Evolutionary conservation across 106 monocot species (phyloP).

Genomic region (Iris macrosiphon): DNA sequence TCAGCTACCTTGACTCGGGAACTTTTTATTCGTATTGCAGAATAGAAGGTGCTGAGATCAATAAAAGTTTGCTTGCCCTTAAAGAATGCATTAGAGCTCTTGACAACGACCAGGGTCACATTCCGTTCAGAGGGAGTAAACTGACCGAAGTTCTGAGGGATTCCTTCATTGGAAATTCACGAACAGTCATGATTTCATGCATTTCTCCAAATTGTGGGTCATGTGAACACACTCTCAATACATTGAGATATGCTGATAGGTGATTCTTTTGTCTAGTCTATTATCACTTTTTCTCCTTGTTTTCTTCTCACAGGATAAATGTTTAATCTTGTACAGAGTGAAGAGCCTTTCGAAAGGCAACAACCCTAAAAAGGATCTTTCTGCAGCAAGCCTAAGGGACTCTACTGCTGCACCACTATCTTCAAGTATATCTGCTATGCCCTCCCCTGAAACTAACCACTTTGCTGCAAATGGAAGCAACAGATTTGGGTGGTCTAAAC

Average conservation of each 20-base stretch:
- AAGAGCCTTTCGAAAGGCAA: slow-evolving; percentile 89
- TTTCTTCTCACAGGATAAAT: no score
- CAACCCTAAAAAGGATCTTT: slow-evolving; percentile 68
- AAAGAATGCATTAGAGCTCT: slow-evolving; percentile 98
- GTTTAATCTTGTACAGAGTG: slow-evolving; percentile 41
- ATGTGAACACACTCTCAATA: slow-evolving; percentile 94
- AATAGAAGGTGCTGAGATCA: slow-evolving; percentile 99
- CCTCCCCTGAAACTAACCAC: slow-evolving; percentile 24
- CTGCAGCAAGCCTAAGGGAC: slow-evolving; percentile 44
- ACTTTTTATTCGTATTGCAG: slow-evolving; percentile 33
- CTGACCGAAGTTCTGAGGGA: slow-evolving; percentile 92
- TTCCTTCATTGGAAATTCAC: slow-evolving; percentile 88
- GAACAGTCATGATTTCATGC: slow-evolving; percentile 98
- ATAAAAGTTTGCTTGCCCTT: slow-evolving; percentile 92
- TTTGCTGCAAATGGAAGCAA: slow-evolving; percentile 26
- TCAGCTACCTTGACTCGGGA: not conserved
- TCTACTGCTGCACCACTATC: slow-evolving; percentile 40
- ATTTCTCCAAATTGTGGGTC: slow-evolving; percentile 96
- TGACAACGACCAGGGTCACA: slow-evolving; percentile 94
- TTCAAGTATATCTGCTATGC: slow-evolving; percentile 35
- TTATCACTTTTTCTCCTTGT: no score
- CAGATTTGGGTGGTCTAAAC: slow-evolving; percentile 69
- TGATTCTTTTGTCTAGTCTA: slow-evolving; percentile 10
- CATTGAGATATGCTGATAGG: slow-evolving; percentile 98
- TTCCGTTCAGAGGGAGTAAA: slow-evolving; percentile 98